Evolutionary conservation across 331 rosid genomes (phyloP).

Genomic region (Stylosanthes scabra): DNA sequence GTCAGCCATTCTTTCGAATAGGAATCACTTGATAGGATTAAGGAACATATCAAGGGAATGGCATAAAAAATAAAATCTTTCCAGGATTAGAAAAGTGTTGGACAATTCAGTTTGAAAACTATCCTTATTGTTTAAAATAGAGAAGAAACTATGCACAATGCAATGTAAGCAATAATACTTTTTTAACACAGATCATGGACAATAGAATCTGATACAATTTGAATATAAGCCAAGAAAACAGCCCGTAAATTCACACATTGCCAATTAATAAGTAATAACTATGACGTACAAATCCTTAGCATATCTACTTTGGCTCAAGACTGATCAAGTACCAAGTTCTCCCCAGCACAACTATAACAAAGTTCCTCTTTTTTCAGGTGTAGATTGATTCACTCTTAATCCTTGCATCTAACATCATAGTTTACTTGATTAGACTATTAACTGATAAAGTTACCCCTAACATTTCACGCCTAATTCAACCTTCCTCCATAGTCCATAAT

Average conservation of each 20-base stretch:
- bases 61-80: background rate
- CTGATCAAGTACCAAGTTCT: constrained; percentile 12
- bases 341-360: constrained; percentile 7
- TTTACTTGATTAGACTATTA: background rate
- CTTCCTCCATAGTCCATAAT: background rate
- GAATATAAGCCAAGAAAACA: background rate
- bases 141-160: background rate
- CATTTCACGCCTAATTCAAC: background rate
- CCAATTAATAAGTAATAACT: constrained; percentile 15
- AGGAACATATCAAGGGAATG: constrained; percentile 11
- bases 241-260: constrained; percentile 22
- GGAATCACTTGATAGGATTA: background rate
- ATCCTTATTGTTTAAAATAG: background rate
- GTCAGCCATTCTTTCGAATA: constrained; percentile 9
- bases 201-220: background rate
- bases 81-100: background rate
- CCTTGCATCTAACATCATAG: background rate
- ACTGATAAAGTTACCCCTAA: background rate
- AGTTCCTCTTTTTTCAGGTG: background rate
- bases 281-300: background rate
- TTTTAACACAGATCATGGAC: background rate
- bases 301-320: background rate
- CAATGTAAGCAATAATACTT: background rate
- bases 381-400: background rate
- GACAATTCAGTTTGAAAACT: constrained; percentile 4